Base-by-base conservation (phyloP, 169 alveolate species). In the Plasmodium vivax region DNA sequence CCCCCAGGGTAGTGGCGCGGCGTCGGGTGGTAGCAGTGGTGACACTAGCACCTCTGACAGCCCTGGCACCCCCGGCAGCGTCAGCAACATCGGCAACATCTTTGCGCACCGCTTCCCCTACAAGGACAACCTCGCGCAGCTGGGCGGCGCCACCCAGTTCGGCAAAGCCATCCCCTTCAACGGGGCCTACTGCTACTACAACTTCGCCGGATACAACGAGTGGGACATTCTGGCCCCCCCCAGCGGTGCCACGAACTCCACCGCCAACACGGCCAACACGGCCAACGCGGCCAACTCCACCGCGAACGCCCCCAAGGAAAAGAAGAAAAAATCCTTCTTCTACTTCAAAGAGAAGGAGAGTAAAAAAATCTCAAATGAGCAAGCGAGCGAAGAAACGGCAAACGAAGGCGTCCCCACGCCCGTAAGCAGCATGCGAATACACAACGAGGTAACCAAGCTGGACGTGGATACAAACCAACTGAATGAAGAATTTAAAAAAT, bases 131-230 rank as follows among this genome's bases (percentile, higher is more conserved):
- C 19, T 79, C 16, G 47, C 27, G 6, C 19, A 56, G 72, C 51
- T 88, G 56, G 27, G 34, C 14, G 58, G 10, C 71, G 79, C 38
- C 45, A 41, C 43, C 32, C 43, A 79, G 73, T 88, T 88, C 27
- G 94, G 94, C 9, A 88, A 88, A 41, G 83, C 45, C 30, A 7
- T 88, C 30, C 30, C 10, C 5, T 88, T 56, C 51, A 30, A 38
- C 54, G 43, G 51, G 2, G 79, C 45, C 9, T 88, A 88, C 73
- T 43, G 36, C 32, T 62, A 88, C 36, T 88, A 74, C 51, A 88
- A 88, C 36, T 88, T 88, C 51, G 94, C 54, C 34, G 82, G 51
- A 3, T 88, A 88, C 73, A 88, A 88, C n/a, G 38, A 88, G 68
- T 80, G 82, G 80, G 90, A 79, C 36, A 79, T 2, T 41, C 36